phyloP scores from a whole-genome alignment of 163 green algal species.

The Scenedesmus sp. region DNA sequence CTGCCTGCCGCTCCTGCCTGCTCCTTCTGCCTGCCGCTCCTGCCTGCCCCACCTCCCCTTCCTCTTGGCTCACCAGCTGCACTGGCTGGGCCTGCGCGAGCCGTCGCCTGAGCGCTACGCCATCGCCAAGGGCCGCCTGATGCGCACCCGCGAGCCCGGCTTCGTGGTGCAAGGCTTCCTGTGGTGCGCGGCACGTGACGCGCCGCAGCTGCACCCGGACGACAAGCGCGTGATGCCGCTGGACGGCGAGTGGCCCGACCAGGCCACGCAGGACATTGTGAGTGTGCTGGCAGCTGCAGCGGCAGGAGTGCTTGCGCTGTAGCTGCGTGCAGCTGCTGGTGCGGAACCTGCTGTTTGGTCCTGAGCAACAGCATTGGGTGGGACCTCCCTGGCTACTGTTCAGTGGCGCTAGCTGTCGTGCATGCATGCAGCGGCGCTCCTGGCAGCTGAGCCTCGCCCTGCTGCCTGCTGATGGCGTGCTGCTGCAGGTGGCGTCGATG shows the following conservation, averaged over 20 bases:
- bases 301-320: background rate
- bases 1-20: background rate
- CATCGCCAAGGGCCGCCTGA: constrained; percentile 7
- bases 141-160: constrained; percentile 13
- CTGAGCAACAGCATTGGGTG: too few species aligned
- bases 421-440: too few species aligned
- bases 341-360: too few species aligned
- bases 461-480: background rate
- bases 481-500: constrained; percentile 5
- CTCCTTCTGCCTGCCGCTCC: background rate
- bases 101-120: background rate
- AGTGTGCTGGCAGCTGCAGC: background rate
- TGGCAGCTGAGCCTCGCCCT: background rate
- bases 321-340: background rate
- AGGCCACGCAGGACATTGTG: constrained; percentile 30
- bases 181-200: constrained; percentile 8
- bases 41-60: background rate
- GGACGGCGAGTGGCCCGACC: constrained; percentile 10
- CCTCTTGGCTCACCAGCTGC: background rate
- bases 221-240: constrained; percentile 15
- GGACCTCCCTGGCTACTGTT: too few species aligned
- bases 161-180: constrained; percentile 44
- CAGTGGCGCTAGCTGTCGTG: too few species aligned
- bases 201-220: background rate
- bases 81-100: constrained; percentile 9